phyloP scores from a whole-genome alignment of 176 grass and related monocot species.

The Aegilops sharonensis region DNA sequence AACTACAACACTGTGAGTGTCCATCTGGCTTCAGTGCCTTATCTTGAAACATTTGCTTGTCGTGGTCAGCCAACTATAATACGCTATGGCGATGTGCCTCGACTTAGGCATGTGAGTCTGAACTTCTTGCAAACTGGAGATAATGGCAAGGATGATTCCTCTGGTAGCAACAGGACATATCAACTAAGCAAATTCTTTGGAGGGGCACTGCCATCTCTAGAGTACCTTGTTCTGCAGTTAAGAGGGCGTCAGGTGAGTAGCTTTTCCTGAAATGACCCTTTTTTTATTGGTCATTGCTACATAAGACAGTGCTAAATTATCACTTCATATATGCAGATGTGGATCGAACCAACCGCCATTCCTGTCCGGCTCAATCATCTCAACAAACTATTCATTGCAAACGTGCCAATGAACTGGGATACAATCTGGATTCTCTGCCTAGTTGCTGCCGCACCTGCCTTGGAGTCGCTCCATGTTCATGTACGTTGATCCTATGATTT shows the following conservation, averaged over 20 bases:
- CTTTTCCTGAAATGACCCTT: background rate
- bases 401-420: constrained; percentile 11
- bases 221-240: constrained; percentile 35
- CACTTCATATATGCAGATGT: constrained; percentile 13
- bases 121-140: constrained; percentile 19
- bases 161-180: background rate
- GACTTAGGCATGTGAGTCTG: constrained; percentile 19
- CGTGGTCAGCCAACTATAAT: constrained; percentile 14
- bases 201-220: background rate
- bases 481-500: background rate
- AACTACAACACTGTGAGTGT: constrained; percentile 16
- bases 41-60: constrained; percentile 19
- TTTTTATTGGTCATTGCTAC: background rate
- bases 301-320: background rate
- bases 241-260: constrained; percentile 18
- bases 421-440: constrained; percentile 16
- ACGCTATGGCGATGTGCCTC: constrained; percentile 7
- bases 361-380: background rate
- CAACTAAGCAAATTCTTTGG: constrained; percentile 29
- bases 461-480: constrained; percentile 18
- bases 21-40: constrained; percentile 2
- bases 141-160: background rate
- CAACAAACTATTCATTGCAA: constrained; percentile 24
- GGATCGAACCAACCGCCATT: constrained; percentile 17
- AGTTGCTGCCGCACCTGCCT: background rate